These are phyloP conservation scores for Sindora glabra DNA, from an alignment of 306 rosid genomes.

Conservation along the genomic window DNA sequence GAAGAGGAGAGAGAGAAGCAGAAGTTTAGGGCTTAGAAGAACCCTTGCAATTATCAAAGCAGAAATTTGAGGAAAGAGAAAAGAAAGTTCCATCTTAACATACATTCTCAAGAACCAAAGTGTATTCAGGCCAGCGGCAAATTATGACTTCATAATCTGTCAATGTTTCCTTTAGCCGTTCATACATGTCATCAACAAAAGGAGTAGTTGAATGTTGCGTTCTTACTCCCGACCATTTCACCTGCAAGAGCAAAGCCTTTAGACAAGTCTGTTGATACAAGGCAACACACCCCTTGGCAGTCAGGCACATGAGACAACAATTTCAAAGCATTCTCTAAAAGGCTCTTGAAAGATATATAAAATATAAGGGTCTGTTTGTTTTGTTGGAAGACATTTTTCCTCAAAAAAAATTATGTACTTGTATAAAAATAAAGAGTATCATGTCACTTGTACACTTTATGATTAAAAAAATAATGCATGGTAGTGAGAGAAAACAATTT, in stretches of 20 bases:
- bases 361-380: no score
- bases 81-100: conserved; percentile 22
- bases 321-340: neutral
- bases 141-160: conserved; percentile 82
- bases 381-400: no score
- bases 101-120: conserved; percentile 76
- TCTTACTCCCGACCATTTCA: conserved; percentile 95
- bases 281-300: conserved; percentile 2
- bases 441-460: no score
- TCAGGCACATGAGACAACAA: neutral
- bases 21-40: no score
- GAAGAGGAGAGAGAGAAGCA: no score
- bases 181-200: conserved; percentile 94
- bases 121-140: conserved; percentile 97
- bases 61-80: conserved; percentile 7
- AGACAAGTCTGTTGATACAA: conserved; percentile 10
- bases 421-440: no score
- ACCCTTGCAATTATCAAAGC: no score
- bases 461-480: no score
- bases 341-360: neutral
- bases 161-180: conserved; percentile 78
- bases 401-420: no score
- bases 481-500: no score
- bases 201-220: conserved; percentile 96
- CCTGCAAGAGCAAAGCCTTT: conserved; percentile 50